Evolutionary conservation across 108 stramenopile species (phyloP).

Genomic region (Schizochytrium sp.): DNA sequence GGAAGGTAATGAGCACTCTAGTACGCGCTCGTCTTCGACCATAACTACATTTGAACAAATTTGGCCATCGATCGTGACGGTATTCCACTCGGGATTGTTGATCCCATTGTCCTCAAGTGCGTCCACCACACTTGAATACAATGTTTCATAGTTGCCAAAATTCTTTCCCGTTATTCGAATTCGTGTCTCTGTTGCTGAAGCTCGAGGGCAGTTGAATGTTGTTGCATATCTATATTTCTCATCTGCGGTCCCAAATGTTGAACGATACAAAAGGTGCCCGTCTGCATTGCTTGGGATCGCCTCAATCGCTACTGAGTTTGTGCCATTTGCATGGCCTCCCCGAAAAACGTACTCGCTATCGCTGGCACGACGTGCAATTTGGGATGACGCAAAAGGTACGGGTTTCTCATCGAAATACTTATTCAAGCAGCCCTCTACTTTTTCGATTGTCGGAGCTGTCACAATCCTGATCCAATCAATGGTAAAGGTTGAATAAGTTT

Average conservation of each 20-base stretch:
- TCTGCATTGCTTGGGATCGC: conserved; percentile 5
- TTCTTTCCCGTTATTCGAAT: conserved; percentile 71
- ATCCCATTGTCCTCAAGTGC: background rate
- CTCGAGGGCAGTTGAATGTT: conserved; percentile 69
- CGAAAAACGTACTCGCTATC: conserved; percentile 63
- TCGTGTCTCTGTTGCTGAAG: conserved; percentile 58
- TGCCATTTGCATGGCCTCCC: conserved; percentile 1
- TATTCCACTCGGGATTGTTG: background rate
- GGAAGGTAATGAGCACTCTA: conserved; percentile 68
- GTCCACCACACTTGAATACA: background rate
- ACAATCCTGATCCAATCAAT: conserved; percentile 73
- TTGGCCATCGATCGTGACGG: conserved; percentile 64
- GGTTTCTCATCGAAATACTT: conserved; percentile 52
- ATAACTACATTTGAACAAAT: conserved; percentile 61
- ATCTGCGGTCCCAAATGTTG: conserved; percentile 40
- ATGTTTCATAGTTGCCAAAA: conserved; percentile 64
- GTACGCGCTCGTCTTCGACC: background rate
- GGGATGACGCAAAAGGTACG: conserved; percentile 41
- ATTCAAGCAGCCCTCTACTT: conserved; percentile 73
- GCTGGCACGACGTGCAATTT: background rate
- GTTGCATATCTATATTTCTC: conserved; percentile 62
- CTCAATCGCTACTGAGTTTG: conserved; percentile 59
- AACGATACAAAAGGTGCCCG: conserved; percentile 10
- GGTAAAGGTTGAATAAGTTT: conserved; percentile 63
- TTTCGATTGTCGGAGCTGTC: conserved; percentile 64